Base-by-base conservation (phyloP, 805 yeast genomes). In the Pichia kluyveri region DNA sequence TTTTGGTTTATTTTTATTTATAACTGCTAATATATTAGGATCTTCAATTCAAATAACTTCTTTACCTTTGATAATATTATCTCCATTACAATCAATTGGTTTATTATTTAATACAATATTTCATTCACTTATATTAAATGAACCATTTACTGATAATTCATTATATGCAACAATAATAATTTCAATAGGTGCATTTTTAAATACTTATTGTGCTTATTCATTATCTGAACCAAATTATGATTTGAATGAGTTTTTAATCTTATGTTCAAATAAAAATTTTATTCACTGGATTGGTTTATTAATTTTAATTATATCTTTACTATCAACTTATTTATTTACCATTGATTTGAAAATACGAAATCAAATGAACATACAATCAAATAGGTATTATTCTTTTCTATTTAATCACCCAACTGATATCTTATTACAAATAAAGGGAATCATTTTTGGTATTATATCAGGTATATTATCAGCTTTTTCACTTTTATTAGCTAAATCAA, bases 401-500 rank as follows among this genome's bases (percentile, higher is more conserved):
- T 40, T 45, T 15, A n/a, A 19, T 23, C 30, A 47, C 32, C 12
- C 23, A 18, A 12, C 28, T 8, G 9, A 9, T 17, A 39, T 36
- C 30, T 43, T 41, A 26, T 32, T 23, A 31, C 67, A 71, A 46
- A 50, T 69, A 11, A 76, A 74, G 54, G 96, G 96, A 1, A 60
- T 79, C 6, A 60, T 76, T 12, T 83, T 72, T 61, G 96, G 96
- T 1, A 58, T 79, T 18, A 68, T 80, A 5, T 78, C 88, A 42
- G 96, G 96, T 2, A 77, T 82, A 0, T 68, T 88, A 42, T 84
- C 95, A 0, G 96, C 96, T 0, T 95, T 86, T 60, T 85, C 96
- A 2, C 72, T 89, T 44, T 70, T 89, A 49, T 73, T 87, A 65
- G 96, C 96, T n/a, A 88, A 88, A 63, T 79, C 89, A 0, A 76